Percentiles rank a stretch among this genome's conserved stretches.
phyloP scores from a whole-genome alignment of 2,329 filamentous ascomycete genomes.

The Pseudocercospora macadamiae region DNA sequence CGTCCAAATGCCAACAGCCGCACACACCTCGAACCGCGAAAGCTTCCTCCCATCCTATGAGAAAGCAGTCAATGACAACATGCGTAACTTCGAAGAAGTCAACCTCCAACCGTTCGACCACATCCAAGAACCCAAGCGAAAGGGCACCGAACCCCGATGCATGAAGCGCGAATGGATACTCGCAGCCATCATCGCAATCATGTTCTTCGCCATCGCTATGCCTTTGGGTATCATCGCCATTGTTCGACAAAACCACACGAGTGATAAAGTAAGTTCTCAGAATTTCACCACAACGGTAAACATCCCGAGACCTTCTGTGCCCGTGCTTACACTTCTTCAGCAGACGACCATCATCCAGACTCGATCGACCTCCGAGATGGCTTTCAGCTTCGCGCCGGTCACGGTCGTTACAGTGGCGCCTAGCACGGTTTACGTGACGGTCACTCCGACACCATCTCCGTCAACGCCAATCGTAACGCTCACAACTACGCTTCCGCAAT shows the following conservation, averaged over 20 bases:
- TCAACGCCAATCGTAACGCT: neutral
- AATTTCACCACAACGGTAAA: neutral
- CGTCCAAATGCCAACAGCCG: constrained; percentile 5
- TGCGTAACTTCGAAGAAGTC: constrained; percentile 11
- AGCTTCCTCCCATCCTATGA: constrained; percentile 18
- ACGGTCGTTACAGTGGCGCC: constrained; percentile 1
- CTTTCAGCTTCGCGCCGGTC: constrained; percentile 8
- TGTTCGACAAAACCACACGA: constrained; percentile 1
- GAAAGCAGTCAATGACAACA: constrained; percentile 15
- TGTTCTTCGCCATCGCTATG: constrained; percentile 9
- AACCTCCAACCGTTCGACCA: constrained; percentile 14
- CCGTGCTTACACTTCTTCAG: too few relatives aligned
- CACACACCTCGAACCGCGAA: neutral
- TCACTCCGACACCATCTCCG: constrained; percentile 11
- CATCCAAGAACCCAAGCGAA: constrained; percentile 14
- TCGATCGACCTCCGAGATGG: constrained; percentile 8
- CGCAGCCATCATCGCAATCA: constrained; percentile 6
- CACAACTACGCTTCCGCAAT: neutral
- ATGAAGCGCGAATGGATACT: constrained; percentile 20
- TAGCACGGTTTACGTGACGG: constrained; percentile 16
- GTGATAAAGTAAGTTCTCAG: constrained; percentile 13
- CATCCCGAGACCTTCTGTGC: neutral
- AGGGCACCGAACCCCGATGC: constrained; percentile 11
- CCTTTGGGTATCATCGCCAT: constrained; percentile 9
- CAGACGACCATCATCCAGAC: constrained; percentile 12